Evolutionary conservation across 2,329 filamentous ascomycete species (phyloP), one percentile per base, ranked within the genome.

Genomic region (Xenosphaeropsis pyriputrescens): DNA sequence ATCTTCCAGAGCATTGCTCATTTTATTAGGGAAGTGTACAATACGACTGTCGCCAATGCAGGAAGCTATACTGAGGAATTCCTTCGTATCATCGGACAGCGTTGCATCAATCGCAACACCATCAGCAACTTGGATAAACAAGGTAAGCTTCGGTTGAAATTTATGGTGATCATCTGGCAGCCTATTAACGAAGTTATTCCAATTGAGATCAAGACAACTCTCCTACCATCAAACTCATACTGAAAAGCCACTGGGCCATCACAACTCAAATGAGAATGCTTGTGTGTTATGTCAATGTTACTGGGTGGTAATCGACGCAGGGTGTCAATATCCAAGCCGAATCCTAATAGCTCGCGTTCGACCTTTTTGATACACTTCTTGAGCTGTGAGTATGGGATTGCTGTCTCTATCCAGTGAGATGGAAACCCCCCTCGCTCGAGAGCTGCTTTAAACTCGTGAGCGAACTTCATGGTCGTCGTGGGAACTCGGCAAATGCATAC

Each of bases 311-410:
- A 66, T 40, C 72, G 69, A 34, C 74, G 68, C 39, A 93, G 61
- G 2, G 79, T 85, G 8, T 78, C 68, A 4, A 72, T 71, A 45
- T 84, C 79, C 19, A 93, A 71, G 6, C 85, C 85, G 12, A 89
- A 61, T 26, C 69, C 67, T 31, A 67, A 61, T 37, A 93, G 67
- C 61, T 93, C 84, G 37, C 64, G 61, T 45, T 79, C 73, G 36
- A 93, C 78, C 53, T 78, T 79, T 54, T 88, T 89, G 53, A 93
- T 79, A 58, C 82, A 84, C 62, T 93, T 93, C 60, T 93, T 93
- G 40, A 93, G 70, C 57, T 85, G 74, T 33, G 79, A 72, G 56
- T 93, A 93, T 2, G 82, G 84, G 43, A 93, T 83, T 35, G 85
- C 85, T 18, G 75, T 77, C 33, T 79, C 68, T 38, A 85, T 62